Evolutionary conservation across 2,329 filamentous ascomycete genomes (phyloP), one percentile per base, ranked within the genome.

Genomic region (Lecanoromycetidae sp.): DNA sequence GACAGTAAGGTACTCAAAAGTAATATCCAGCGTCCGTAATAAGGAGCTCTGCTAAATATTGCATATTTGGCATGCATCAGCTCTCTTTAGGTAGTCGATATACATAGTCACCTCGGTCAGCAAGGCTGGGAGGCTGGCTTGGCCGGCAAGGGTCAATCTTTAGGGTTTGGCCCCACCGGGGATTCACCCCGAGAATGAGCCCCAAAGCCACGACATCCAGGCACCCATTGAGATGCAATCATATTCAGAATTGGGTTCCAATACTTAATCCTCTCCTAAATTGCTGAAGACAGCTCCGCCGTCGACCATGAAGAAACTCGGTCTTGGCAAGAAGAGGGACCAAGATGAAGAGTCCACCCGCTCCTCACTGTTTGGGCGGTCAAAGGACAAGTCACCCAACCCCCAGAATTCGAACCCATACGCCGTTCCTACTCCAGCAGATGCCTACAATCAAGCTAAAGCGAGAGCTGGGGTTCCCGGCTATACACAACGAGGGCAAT

Each of bases 351-450:
- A 74, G 49, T 63, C 63, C 32, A 70, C 67, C 60, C 72, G 75
- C 60, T 66, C 65, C 48, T 73, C 75, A n/a, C 71, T 80, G 26
- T 80, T 80, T 56, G 74, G 75, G 54, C 67, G 66, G 54, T 66
- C 71, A 53, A 77, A 75, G 60, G 69, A 66, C 55, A 76, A 76
- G 60, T 70, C 67, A 46, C 65, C 72, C 23, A 66, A 69, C 23
- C 66, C 71, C 26, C 60, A 67, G 29, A 57, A 61, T 40, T 64
- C 65, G 23, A 76, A 80, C 57, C 76, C 76, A 20, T 78, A 78
- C 55, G 74, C 75, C 35, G 70, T 72, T 5, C 67, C 71, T 23
- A 57, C 64, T 48, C 63, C 66, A 45, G 62, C 65, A 45, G 73
- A 79, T 56, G 70, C 74, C 27, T 79, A 79, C 57, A 73, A 71